These are phyloP conservation scores for Pleurotus platypus DNA, from an alignment of 768 basidiomycete species.

Conservation along the genomic window DNA sequence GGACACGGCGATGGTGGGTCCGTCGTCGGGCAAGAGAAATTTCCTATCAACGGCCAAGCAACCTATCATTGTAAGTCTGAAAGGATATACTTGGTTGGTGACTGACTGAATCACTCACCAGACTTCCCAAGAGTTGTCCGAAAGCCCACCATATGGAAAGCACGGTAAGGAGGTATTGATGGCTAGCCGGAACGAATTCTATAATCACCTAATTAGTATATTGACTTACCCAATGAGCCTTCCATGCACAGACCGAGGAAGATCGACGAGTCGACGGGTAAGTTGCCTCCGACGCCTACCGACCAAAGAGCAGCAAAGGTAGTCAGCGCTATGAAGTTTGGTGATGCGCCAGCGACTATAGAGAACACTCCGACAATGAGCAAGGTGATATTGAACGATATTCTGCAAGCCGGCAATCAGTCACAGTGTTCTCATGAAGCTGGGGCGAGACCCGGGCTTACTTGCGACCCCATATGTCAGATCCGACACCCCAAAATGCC, in stretches of 20 bases:
- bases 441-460: conserved; percentile 18
- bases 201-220: neutral
- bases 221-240: neutral
- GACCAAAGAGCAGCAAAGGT: conserved; percentile 55
- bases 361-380: conserved; percentile 67
- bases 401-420: conserved; percentile 26
- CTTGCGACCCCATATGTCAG: conserved; percentile 72
- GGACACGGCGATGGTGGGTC: conserved; percentile 29
- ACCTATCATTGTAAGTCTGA: conserved; percentile 30
- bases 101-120: conserved; percentile 20
- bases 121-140: conserved; percentile 60
- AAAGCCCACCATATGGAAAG: conserved; percentile 81
- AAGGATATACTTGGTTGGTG: neutral
- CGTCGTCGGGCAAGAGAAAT: conserved; percentile 52
- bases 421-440: neutral
- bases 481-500: conserved; percentile 63
- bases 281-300: conserved; percentile 57
- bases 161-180: conserved; percentile 74
- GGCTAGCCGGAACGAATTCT: conserved; percentile 70
- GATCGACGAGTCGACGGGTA: conserved; percentile 74
- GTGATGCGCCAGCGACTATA: conserved; percentile 56
- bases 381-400: conserved; percentile 69
- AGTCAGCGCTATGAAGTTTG: conserved; percentile 47
- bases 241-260: conserved; percentile 52
- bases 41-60: conserved; percentile 72